Base-by-base conservation (phyloP, 176 grass and related monocot species). In the Raddia guianensis region DNA sequence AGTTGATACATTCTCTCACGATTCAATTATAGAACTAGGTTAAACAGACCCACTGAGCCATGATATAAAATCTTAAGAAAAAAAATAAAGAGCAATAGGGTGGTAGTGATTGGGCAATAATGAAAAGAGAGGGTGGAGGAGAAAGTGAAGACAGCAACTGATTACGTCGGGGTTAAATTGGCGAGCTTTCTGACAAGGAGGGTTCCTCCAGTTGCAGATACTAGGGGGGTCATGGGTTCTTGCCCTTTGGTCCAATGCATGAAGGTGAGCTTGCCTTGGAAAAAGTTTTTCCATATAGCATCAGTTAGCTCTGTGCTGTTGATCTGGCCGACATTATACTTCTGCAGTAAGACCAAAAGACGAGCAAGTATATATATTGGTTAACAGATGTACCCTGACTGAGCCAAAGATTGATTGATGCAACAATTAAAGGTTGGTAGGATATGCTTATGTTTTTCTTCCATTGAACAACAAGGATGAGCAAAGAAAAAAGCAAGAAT, bases 141-240 rank as follows among this genome's bases (percentile, higher is more conserved):
- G 21, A 48, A 69, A 65, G 12, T 5, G 35, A 46, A 47, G 40
- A n/a, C 9, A 7, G 10, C 47, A 50, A 58, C 60, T 84, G 13
- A 58, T 70, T 90, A 95, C 96, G 80, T 91, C 49, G 90, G 92
- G 16, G 74, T 77, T 27, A 88, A 71, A 90, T 70, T 86, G 60
- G 88, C 78, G 0, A 99, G 76, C 81, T 91, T 95, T 72, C 96
- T 93, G 67, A 99, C 84, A 33, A 99, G 96, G 60, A 98, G 78
- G 43, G 82, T 85, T 65, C 86, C 88, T 66, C 86, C 83, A 0
- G 80, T 65, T 7, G 86, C 13, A 57, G 78, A 27, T 32, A 88
- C 50, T 0, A 84, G 86, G 2, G 96, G 96, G 55, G 86, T 46
- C 96, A 95, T 95, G 48, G 86, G 82, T 73, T 95, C 88, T 52